Evolutionary conservation across 1,284 basidiomycete species (phyloP), one percentile per base, ranked within the genome.

Genomic region (Coniophora puteana): DNA sequence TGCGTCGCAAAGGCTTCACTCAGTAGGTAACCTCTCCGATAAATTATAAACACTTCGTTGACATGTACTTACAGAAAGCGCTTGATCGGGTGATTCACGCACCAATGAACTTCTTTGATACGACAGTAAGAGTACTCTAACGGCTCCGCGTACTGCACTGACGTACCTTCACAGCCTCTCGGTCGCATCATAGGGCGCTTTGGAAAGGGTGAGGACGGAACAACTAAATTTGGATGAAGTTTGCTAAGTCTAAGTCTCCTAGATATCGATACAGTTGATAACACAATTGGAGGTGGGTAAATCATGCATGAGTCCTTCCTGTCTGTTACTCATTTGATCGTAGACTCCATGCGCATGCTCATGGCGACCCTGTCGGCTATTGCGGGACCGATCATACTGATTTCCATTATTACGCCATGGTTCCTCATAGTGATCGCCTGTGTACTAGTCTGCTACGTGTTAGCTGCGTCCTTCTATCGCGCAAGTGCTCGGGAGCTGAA

Each of bases 211-310:
- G 41, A 38, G 43, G 41, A 31, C n/a, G n/a, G n/a, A n/a, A n/a
- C n/a, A n/a, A n/a, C n/a, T n/a, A n/a, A 33, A 18, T 30, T n/a
- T 25, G 10, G 10, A 20, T n/a, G 16, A n/a, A n/a, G n/a, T n/a
- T n/a, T n/a, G n/a, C n/a, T n/a, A n/a, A n/a, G n/a, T n/a, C n/a
- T n/a, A n/a, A n/a, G n/a, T n/a, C n/a, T n/a, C n/a, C 35, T 39
- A 79, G 88, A 94, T 62, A 80, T 93, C 36, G 91, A 95, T 57
- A 92, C 89, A 0, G 74, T 93, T 43, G 93, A 95, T 62, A 93
- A 91, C 55, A 41, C 72, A 36, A 67, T 87, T 8, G 77, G 75
- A n/a, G n/a, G n/a, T n/a, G n/a, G n/a, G n/a, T n/a, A n/a, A n/a
- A n/a, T n/a, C n/a, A n/a, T n/a, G n/a, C n/a, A n/a, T n/a, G n/a